Conservation (phyloP, 1,284 basidiomycete genomes). For the Boletus hoseneyae region DNA sequence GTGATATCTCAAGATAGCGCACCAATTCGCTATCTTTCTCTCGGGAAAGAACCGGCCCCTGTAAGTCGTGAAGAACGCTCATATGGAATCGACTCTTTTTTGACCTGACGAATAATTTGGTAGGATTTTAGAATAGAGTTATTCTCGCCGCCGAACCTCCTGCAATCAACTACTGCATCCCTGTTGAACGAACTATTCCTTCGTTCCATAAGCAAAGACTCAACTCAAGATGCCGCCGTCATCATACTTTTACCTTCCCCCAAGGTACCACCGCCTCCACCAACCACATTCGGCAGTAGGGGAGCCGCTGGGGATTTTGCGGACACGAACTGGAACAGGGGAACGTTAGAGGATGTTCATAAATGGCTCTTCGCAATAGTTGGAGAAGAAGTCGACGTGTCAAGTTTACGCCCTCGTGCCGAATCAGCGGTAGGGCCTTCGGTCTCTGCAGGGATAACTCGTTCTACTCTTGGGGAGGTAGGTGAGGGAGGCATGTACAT, state of each 20-base stretch:
- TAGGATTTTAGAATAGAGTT: constrained; percentile 29
- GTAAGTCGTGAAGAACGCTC: constrained; percentile 15
- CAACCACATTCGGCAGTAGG: constrained; percentile 35
- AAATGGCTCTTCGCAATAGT: constrained; percentile 34
- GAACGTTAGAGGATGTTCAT: constrained; percentile 37
- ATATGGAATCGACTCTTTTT: neutral
- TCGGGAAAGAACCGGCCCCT: constrained; percentile 5
- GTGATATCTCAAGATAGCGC: constrained; percentile 38
- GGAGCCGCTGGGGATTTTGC: constrained; percentile 32
- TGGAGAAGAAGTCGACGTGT: constrained; percentile 19
- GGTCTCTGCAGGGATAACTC: neutral
- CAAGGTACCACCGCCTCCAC: constrained; percentile 40
- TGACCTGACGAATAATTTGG: neutral
- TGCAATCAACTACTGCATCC: constrained; percentile 55
- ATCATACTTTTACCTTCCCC: constrained; percentile 52
- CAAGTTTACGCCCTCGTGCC: constrained; percentile 7
- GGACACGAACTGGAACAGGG: constrained; percentile 37
- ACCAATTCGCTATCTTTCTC: constrained; percentile 53
- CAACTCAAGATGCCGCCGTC: constrained; percentile 8
- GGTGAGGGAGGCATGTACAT: constrained; percentile 62
- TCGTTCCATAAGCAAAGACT: constrained; percentile 21
- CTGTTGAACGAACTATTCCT: constrained; percentile 40
- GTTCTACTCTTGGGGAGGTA: constrained; percentile 27
- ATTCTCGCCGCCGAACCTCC: constrained; percentile 57
- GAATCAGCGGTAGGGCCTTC: constrained; percentile 1